Conservation (phyloP, 345 rosid species). For the Salix koriyanagi region DNA sequence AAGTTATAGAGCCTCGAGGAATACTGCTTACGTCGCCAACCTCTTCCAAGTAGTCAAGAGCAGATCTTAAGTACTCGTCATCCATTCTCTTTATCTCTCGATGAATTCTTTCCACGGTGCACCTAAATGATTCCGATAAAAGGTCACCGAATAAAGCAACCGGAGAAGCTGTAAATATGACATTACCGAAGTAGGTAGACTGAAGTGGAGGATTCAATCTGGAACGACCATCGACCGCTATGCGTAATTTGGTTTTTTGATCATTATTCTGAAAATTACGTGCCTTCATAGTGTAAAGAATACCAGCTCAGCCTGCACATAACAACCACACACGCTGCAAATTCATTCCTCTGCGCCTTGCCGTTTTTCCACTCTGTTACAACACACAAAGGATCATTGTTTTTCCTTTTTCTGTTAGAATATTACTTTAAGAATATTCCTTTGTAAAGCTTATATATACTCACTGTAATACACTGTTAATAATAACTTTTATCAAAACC, state of each 20-base stretch:
- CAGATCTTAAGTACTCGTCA: conserved; percentile 8
- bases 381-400: too few relatives aligned
- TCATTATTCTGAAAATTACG: background rate
- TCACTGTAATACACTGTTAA: too few relatives aligned
- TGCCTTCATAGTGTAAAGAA: too few relatives aligned
- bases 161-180: background rate
- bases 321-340: too few relatives aligned
- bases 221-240: background rate
- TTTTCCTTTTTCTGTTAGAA: too few relatives aligned
- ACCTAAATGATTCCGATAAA: background rate
- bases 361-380: too few relatives aligned
- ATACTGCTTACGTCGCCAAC: background rate
- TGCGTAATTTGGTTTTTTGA: conserved; percentile 3
- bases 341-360: too few relatives aligned
- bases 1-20: background rate
- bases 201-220: conserved; percentile 9
- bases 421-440: too few relatives aligned
- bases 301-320: too few relatives aligned
- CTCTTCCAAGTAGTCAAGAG: background rate
- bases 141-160: background rate
- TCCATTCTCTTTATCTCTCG: conserved; percentile 4
- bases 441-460: too few relatives aligned
- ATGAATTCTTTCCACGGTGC: background rate
- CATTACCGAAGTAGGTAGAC: background rate
- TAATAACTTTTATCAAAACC: too few relatives aligned